phyloP scores from a whole-genome alignment of 257 asterid species.

The Asclepias syriaca region DNA sequence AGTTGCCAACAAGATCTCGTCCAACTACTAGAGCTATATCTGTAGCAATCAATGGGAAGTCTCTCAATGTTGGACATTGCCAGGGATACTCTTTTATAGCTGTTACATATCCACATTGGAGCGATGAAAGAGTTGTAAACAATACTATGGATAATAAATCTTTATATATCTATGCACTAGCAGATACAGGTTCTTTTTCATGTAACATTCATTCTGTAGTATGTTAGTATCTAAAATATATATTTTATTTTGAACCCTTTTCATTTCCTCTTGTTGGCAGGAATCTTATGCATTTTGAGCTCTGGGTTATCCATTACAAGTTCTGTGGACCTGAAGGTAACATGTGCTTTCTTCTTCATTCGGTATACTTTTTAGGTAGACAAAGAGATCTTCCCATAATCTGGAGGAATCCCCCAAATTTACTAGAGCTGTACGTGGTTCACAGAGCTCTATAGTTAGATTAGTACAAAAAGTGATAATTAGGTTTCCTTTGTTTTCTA shows the following conservation, averaged over 20 bases:
- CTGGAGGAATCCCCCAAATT: not conserved
- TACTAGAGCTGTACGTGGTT: not conserved
- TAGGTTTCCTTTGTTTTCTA: not conserved
- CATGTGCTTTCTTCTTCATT: not conserved
- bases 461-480: not conserved
- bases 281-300: conserved; percentile 51
- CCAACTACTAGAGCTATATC: conserved; percentile 37
- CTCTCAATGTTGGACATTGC: conserved; percentile 35
- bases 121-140: conserved; percentile 16
- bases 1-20: conserved; percentile 41
- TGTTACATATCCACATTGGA: conserved; percentile 33
- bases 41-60: conserved; percentile 33
- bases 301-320: conserved; percentile 39
- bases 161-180: conserved; percentile 51
- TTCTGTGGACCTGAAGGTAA: conserved; percentile 60
- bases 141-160: conserved; percentile 31
- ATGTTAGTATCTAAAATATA: not conserved
- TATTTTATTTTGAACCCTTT: conserved; percentile 5
- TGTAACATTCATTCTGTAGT: conserved; percentile 10
- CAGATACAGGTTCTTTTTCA: conserved; percentile 43
- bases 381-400: not conserved
- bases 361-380: not conserved
- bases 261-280: conserved; percentile 27
- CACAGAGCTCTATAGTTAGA: not conserved
- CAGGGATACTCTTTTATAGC: conserved; percentile 51